phyloP scores from a whole-genome alignment of 352 stramenopile genomes.

The Globisporangium emineosum region DNA sequence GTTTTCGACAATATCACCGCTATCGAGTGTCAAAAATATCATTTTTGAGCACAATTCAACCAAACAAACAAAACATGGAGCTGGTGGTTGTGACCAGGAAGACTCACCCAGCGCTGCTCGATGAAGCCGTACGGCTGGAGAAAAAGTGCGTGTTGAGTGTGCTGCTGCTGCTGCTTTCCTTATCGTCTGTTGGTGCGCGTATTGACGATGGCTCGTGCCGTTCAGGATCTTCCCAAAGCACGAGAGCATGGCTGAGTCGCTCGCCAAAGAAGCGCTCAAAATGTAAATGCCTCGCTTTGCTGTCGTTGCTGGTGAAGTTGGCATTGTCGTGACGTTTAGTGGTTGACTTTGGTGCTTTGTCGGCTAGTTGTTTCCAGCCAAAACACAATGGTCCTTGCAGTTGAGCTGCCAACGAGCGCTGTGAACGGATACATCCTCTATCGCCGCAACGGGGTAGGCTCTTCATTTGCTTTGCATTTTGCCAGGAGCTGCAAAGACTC shows the following conservation, averaged over 20 bases:
- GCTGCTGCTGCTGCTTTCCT: not conserved
- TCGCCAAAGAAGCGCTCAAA: constrained; percentile 17
- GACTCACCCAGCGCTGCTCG: constrained; percentile 11
- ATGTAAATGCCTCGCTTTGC: not conserved
- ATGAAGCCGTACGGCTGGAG: constrained; percentile 15
- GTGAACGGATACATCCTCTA: constrained; percentile 47
- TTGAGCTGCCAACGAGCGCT: constrained; percentile 14
- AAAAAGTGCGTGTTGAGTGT: constrained; percentile 13
- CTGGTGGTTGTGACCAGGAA: constrained; percentile 15
- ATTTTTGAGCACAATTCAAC: not conserved
- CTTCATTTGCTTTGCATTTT: not conserved
- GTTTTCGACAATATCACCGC: not conserved
- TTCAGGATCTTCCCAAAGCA: constrained; percentile 18
- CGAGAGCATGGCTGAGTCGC: constrained; percentile 15
- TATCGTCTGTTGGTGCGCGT: not conserved
- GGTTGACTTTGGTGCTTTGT: not conserved
- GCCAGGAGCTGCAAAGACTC: not conserved
- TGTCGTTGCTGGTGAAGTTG: not conserved
- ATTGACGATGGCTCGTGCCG: not conserved
- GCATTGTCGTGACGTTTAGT: not conserved
- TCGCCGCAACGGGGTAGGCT: constrained; percentile 34
- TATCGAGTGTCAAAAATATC: not conserved
- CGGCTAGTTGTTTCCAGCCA: constrained; percentile 18
- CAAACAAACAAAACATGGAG: not conserved
- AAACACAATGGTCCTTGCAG: constrained; percentile 36